Evolutionary conservation across 805 yeast species (phyloP), one percentile per base, ranked within the genome.

Genomic region (Candida fluviatilis): DNA sequence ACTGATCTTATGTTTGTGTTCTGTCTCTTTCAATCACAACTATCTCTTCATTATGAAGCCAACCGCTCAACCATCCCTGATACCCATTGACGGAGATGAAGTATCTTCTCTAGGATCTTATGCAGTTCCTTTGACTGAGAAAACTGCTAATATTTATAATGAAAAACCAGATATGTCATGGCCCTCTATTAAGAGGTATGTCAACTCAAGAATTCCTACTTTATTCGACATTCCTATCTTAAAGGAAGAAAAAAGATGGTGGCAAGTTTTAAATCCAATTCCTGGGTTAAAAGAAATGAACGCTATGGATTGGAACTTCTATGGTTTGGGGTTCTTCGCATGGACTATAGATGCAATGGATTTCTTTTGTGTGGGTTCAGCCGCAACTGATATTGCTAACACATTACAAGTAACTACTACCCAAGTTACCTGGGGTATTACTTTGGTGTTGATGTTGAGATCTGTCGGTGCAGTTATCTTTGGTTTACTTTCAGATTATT

Each of bases 291-390:
- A 50, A 13, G 18, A 34, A 31, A 41, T 41, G 45, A 26, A 33
- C 7, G 23, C 21, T 12, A 15, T 30, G 13, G 42, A 41, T 26
- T 80, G 85, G 84, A 59, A 69, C 32, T 75, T 69, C 57, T 76
- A 78, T 49, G 27, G 59, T 14, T 58, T 75, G 31, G 84, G 82
- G 0, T 76, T 76, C 46, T 49, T 60, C 37, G 78, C 76, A 15
- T 80, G 85, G 85, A 66, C 82, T 2, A 75, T 79, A 75, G 85
- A 78, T 59, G 79, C 84, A 3, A 70, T 78, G 51, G 85, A 79
- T 57, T 80, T 75, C 52, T 80, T 80, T 47, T 64, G 76, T 8
- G 77, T 76, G 11, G 73, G 81, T 5, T 57, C 78, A 26, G 76
- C 76, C 49, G 76, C 72, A 5, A 27, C 71, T 0, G 57, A 50